A percentile compares a stretch with the other conserved stretches of the same genome.
Conservation (phyloP, 169 alveolate genomes). For the Plasmodium falciparum region DNA sequence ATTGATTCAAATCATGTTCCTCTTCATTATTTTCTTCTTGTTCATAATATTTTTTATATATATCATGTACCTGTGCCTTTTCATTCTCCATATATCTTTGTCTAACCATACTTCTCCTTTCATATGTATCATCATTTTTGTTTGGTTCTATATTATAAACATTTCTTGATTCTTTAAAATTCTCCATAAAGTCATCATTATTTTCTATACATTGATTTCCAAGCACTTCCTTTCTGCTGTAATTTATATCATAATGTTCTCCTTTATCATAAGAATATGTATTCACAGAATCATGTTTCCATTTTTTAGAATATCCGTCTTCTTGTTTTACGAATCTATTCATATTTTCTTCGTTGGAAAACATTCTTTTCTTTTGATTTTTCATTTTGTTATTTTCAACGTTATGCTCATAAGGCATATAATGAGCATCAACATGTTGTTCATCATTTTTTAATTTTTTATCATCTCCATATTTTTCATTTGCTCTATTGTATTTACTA, state of each 20-base stretch:
- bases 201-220: background rate
- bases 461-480: background rate
- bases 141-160: background rate
- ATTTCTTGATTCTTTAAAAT: too few species aligned
- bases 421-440: background rate
- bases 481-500: background rate
- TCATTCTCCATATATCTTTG: background rate
- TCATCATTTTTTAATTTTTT: background rate
- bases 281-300: background rate
- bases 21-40: slow-evolving; percentile 1
- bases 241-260: background rate
- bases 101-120: background rate
- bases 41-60: background rate
- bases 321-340: too few species aligned
- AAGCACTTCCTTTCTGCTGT: background rate
- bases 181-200: background rate
- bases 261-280: background rate
- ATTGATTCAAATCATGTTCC: slow-evolving; percentile 7
- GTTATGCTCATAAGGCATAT: background rate
- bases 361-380: background rate
- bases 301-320: too few species aligned
- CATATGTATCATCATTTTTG: background rate
- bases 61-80: background rate
- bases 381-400: background rate
- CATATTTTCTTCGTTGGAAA: background rate